Evolutionary conservation across 1,139 yeast species (phyloP).

Genomic region (Magnusiomyces fungicola): DNA sequence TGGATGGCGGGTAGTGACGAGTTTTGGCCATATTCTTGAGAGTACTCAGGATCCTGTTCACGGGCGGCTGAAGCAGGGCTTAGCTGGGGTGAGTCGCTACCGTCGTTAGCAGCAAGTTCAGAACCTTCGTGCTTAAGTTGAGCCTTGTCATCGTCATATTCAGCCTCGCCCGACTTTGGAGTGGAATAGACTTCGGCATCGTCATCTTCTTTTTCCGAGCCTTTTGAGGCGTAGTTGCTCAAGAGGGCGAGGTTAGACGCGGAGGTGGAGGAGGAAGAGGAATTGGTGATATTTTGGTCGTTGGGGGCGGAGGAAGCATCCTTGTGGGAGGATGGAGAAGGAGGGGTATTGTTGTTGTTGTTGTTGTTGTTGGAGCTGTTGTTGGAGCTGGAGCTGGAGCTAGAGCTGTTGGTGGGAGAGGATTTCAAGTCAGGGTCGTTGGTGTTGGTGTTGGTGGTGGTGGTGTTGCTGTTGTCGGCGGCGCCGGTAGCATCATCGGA

Average conservation of each 20-base stretch:
- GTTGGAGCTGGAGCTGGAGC: background rate
- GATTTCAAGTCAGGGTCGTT: background rate
- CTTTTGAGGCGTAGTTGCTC: background rate
- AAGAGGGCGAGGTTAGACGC: background rate
- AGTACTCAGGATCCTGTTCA: no score
- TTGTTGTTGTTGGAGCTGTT: no score
- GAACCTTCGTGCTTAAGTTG: no score
- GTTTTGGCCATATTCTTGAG: background rate
- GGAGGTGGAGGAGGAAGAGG: slow-evolving; percentile 1
- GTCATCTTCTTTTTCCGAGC: background rate
- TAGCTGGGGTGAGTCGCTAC: no score
- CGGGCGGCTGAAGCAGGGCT: no score
- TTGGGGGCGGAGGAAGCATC: slow-evolving; percentile 1
- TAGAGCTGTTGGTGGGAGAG: no score
- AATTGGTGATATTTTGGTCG: background rate
- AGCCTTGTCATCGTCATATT: background rate
- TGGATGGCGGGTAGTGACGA: slow-evolving; percentile 5
- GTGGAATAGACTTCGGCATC: background rate
- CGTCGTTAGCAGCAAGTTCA: no score
- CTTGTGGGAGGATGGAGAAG: background rate
- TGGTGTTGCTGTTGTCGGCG: no score
- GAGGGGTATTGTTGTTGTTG: background rate
- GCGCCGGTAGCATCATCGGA: background rate
- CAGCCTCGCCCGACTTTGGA: background rate
- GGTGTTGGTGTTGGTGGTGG: no score